phyloP scores from a whole-genome alignment of 352 stramenopile genomes.

The Pythium dissotocum region DNA sequence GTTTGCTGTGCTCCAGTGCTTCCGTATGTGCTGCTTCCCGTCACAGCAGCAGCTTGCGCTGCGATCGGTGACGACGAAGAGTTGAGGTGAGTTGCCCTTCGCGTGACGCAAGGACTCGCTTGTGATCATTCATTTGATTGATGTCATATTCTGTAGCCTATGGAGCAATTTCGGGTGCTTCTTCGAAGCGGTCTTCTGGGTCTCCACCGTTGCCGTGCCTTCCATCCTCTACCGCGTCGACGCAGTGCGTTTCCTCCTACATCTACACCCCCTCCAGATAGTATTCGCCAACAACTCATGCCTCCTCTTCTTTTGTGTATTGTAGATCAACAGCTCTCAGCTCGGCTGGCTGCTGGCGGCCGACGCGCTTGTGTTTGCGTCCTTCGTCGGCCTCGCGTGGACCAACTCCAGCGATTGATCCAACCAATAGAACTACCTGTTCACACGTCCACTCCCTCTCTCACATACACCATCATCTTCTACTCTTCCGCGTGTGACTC shows the following conservation, averaged over 20 bases:
- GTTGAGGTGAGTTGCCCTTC: slow-evolving; percentile 32
- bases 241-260: slow-evolving; percentile 36
- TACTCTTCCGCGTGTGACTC: no score
- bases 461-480: background rate
- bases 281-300: background rate
- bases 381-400: slow-evolving; percentile 56
- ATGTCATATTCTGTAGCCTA: slow-evolving; percentile 18
- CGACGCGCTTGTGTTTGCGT: slow-evolving; percentile 58
- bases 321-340: slow-evolving; percentile 60
- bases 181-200: slow-evolving; percentile 74
- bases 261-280: background rate
- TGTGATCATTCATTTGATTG: background rate
- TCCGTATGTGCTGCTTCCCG: slow-evolving; percentile 60
- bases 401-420: slow-evolving; percentile 30
- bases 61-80: slow-evolving; percentile 52
- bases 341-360: slow-evolving; percentile 62
- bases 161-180: slow-evolving; percentile 75
- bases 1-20: slow-evolving; percentile 39
- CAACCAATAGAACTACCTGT: background rate
- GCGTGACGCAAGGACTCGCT: background rate
- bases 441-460: background rate
- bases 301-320: background rate
- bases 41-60: slow-evolving; percentile 60
- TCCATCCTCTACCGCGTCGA: slow-evolving; percentile 67
- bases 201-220: slow-evolving; percentile 59